These are phyloP conservation scores for Podaxis pistillaris DNA, from an alignment of 768 basidiomycete genomes.

Conservation along the genomic window DNA sequence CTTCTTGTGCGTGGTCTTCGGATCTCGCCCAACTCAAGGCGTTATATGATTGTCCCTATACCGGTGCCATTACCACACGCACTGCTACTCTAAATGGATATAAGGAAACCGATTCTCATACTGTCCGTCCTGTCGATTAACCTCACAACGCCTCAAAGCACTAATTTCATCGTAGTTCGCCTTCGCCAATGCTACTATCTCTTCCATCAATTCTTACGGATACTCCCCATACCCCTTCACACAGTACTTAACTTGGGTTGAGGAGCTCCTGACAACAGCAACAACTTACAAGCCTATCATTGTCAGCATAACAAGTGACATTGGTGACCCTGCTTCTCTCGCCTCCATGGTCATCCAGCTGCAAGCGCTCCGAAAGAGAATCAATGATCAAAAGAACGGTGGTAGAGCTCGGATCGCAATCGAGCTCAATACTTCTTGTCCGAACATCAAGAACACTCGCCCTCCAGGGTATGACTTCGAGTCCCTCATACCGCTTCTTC, in stretches of 20 bases:
- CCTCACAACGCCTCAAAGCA: conserved; percentile 8
- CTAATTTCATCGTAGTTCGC: conserved; percentile 45
- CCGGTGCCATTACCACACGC: conserved; percentile 80
- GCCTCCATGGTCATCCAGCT: conserved; percentile 56
- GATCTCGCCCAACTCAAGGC: conserved; percentile 58
- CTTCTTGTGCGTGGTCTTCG: conserved; percentile 82
- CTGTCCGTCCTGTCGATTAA: conserved; percentile 37
- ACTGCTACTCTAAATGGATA: conserved; percentile 75
- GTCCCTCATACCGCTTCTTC: conserved; percentile 52
- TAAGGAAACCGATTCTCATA: conserved; percentile 59
- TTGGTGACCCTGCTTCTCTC: conserved; percentile 39
- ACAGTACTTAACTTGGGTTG: conserved; percentile 66
- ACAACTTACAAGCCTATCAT: conserved; percentile 54
- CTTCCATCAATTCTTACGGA: conserved; percentile 85
- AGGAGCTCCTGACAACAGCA: conserved; percentile 38
- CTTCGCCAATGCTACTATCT: conserved; percentile 45
- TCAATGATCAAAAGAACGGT: conserved; percentile 23
- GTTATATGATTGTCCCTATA: conserved; percentile 64
- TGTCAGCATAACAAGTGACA: conserved; percentile 63
- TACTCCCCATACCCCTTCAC: conserved; percentile 78
- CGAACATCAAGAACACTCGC: conserved; percentile 64
- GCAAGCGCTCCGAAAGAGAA: conserved; percentile 51
- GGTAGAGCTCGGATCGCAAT: conserved; percentile 50
- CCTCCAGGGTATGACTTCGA: conserved; percentile 66
- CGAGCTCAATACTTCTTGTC: conserved; percentile 85